phyloP scores from a whole-genome alignment of 108 stramenopile species.

The Stephanodiscus minutulus region DNA sequence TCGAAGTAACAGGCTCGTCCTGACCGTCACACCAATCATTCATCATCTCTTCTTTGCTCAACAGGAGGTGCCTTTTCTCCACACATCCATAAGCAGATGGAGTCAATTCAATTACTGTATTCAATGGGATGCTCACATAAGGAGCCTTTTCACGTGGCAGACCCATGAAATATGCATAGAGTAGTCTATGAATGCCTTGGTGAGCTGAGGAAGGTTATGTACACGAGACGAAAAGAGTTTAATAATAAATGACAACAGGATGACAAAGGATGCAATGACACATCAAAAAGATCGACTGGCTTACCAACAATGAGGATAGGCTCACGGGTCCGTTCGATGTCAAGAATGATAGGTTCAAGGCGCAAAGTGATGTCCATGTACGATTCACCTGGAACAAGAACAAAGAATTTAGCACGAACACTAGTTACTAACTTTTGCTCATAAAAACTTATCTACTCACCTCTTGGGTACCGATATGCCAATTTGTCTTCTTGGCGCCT shows the following conservation, averaged over 20 bases:
- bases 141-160: slow-evolving; percentile 94
- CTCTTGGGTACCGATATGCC: slow-evolving; percentile 87
- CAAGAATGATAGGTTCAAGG: slow-evolving; percentile 96
- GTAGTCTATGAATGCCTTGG: slow-evolving; percentile 95
- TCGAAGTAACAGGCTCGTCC: slow-evolving; percentile 86
- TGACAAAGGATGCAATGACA: neutral
- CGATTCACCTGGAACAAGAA: slow-evolving; percentile 77
- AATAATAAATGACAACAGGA: neutral
- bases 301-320: slow-evolving; percentile 94
- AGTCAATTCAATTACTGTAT: slow-evolving; percentile 96
- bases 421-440: neutral
- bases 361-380: slow-evolving; percentile 99
- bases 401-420: neutral
- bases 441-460: slow-evolving; percentile 29
- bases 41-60: slow-evolving; percentile 88
- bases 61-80: slow-evolving; percentile 90
- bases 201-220: slow-evolving; percentile 44
- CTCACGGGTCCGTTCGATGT: slow-evolving; percentile 97
- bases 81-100: slow-evolving; percentile 96
- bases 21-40: slow-evolving; percentile 89
- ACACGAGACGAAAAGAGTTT: neutral
- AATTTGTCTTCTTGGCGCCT: slow-evolving; percentile 93
- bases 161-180: slow-evolving; percentile 99
- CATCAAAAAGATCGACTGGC: slow-evolving; percentile 17
- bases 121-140: slow-evolving; percentile 95